Evolutionary conservation across 1,284 basidiomycete genomes (phyloP), one percentile per base, ranked within the genome.

Genomic region (Papiliotrema laurentii): DNA sequence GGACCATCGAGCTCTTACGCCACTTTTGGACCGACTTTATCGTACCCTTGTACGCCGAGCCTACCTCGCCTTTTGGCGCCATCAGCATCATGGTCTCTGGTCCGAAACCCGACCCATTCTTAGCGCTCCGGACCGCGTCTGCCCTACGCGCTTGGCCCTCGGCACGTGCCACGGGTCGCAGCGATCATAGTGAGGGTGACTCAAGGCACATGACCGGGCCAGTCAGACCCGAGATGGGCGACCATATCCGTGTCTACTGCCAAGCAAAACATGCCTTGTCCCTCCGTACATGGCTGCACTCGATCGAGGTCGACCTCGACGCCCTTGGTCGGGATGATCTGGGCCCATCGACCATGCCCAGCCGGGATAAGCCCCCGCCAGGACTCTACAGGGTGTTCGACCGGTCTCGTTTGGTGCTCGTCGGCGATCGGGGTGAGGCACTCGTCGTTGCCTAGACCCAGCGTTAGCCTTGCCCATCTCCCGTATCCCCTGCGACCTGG

Each of bases 161-260:
- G 10, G 24, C 33, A 19, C 35, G 13, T 13, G 9, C 35, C 44
- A 3, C n/a, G 5, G 33, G 14, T 18, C 18, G 13, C 4, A 26
- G 19, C 7, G 11, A 21, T 42, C 14, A 33, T 11, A 33, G 16
- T 2, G 26, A 21, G 7, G n/a, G n/a, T n/a, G n/a, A n/a, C n/a
- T n/a, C n/a, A n/a, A n/a, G n/a, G n/a, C n/a, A n/a, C n/a, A n/a
- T n/a, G n/a, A n/a, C n/a, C n/a, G n/a, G n/a, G n/a, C 53, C 56
- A n/a, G 53, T 57, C 16, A 50, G 61, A 25, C 49, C 55, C 6
- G 69, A 72, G 50, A 47, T 49, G 1, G 67, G 67, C 16, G 68
- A 70, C 54, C 68, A 72, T 51, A 47, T 72, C 6, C 50, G 67
- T 25, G 43, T 72, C 11, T 69, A 67, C 55, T 58, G 55, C 50